phyloP scores from a whole-genome alignment of 805 yeast genomes.

The Candida xyloterini region DNA sequence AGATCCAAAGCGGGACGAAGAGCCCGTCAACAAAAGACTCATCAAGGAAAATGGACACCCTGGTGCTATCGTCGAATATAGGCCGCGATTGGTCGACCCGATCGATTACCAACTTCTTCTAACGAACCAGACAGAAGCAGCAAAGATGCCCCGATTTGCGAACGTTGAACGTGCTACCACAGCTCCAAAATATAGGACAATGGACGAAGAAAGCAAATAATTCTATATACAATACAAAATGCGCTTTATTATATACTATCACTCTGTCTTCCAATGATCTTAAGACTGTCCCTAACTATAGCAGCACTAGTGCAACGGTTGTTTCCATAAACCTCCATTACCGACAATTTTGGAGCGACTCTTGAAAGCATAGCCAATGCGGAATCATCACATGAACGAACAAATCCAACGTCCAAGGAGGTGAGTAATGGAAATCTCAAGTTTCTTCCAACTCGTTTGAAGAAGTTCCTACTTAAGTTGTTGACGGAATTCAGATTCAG shows the following conservation, averaged over 20 bases:
- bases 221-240: conserved; percentile 2
- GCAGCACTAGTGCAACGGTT: conserved; percentile 63
- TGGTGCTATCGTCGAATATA: conserved; percentile 34
- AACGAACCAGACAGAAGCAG: conserved; percentile 19
- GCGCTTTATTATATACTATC: conserved; percentile 46
- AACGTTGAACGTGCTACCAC: conserved; percentile 62
- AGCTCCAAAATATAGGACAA: conserved; percentile 39
- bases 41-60: conserved; percentile 37
- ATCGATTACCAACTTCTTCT: conserved; percentile 27
- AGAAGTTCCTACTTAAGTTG: conserved; percentile 47
- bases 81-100: conserved; percentile 43
- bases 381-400: conserved; percentile 69
- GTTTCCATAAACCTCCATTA: conserved; percentile 79
- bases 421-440: conserved; percentile 57
- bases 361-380: conserved; percentile 55
- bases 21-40: conserved; percentile 27
- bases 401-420: conserved; percentile 74
- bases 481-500: conserved; percentile 74
- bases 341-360: conserved; percentile 57
- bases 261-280: conserved; percentile 72
- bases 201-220: conserved; percentile 3
- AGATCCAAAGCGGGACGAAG: conserved; percentile 30
- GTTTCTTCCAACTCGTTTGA: conserved; percentile 44
- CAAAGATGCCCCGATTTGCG: conserved; percentile 53
- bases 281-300: conserved; percentile 48